Base-by-base conservation (phyloP, 805 yeast genomes). In the Suhomyces kilbournensis region DNA sequence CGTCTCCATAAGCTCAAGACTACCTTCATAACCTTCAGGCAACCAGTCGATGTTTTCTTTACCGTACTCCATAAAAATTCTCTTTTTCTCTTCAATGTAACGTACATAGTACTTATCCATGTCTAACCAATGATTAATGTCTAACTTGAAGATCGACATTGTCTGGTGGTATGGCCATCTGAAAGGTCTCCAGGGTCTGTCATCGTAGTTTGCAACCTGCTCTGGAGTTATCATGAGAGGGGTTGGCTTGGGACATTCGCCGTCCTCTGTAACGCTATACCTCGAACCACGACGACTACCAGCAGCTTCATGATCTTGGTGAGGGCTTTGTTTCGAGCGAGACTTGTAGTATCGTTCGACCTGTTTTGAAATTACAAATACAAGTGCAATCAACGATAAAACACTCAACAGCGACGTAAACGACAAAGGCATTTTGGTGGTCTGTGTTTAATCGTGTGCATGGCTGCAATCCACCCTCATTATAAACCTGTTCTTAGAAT, bases 81-180 rank as follows among this genome's bases (percentile, higher is more conserved):
- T 70, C 60, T 78, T 67, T 66, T 84, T 85, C 61, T 86, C 90
- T 55, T 79, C 73, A 51, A 85, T 78, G 60, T 86, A 86, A 56
- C 82, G 84, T 65, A 82, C 74, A 62, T 85, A 86, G 67, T 83
- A 86, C 65, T 84, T 85, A 65, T 86, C 91, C 90, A 86, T 86
- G 60, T 86, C 90, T 57, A 86, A 68, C 91, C 91, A 86, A 68
- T 86, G 87, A 65, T 85, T 85, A 35, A 84, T 73, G 62, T 85
- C 88, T n/a, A 86, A 74, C 63, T 82, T 83, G 71, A 78, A 85
- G 47, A 86, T 84, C 14, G 86, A 79, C 91, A 86, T 86, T 1
- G 90, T 86, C 67, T 86, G 91, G 66, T 85, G 90, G 62, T 86
- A 86, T 26, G 91, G 91, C 85, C 88, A 84, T 61, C 91, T 73